Base-by-base conservation (phyloP, 1,139 yeast species). In the Diutina neorugosa region DNA sequence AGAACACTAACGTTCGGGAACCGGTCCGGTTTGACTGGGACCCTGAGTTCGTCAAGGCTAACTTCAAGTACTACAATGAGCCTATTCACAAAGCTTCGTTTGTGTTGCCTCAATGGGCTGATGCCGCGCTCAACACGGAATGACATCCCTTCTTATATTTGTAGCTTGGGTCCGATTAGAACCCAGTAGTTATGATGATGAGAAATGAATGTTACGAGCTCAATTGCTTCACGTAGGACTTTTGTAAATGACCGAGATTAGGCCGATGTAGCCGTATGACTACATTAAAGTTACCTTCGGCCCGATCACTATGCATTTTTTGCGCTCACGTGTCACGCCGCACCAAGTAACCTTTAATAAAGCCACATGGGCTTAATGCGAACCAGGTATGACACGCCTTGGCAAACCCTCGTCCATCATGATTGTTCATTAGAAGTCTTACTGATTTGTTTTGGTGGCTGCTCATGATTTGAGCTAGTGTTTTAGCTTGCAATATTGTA, bases 31-130 rank as follows among this genome's bases (percentile, higher is more conserved):
- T 69, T 53, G 76, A 76, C 53, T 74, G 88, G 72, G 65, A 80
- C 53, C 78, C 75, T 52, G 84, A 78, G 57, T 80, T 79, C 60
- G 96, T 87, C 65, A 69, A 68, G 34, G 71, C 78, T 64, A 68
- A 82, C 62, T 82, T 84, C 81, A 81, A 78, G 64, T 90, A 90
- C 73, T 90, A 90, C 75, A 88, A 84, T 71, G 76, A 79, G 62
- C 75, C 77, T 61, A 82, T 90, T 61, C 97, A 90, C 69, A 80
- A 78, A 66, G 94, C 96, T 52, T 78, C 96, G 18, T 90, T 88
- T 63, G 87, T 88, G 54, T 77, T 90, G 65, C 97, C 97, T 61
- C 88, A 81, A 60, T 89, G 91, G 82, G 96, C 94, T 55, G 80
- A 77, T 62, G 66, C 63, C 61, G 58, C 55, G 41, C 62, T 65